Evolutionary conservation across 345 rosid species (phyloP).

Genomic region (Anacardium occidentale): DNA sequence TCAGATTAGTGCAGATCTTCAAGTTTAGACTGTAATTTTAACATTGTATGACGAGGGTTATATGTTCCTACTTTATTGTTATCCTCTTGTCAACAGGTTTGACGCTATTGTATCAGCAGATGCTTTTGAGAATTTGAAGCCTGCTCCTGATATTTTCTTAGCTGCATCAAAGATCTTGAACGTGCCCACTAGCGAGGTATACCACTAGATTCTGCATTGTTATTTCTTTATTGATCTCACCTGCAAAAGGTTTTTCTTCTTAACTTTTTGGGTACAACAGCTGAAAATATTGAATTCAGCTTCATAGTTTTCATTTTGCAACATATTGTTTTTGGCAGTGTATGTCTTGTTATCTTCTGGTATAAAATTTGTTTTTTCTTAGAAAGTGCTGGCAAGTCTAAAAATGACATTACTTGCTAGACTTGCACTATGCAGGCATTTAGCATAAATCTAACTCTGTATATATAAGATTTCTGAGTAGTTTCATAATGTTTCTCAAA

Average conservation of each 20-base stretch:
- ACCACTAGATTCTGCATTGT: not conserved
- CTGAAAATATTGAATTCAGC: not conserved
- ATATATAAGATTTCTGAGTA: no score
- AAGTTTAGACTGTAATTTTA: not conserved
- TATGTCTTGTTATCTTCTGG: not conserved
- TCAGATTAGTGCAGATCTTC: not conserved
- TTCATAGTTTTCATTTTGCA: not conserved
- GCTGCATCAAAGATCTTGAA: slow-evolving; percentile 83
- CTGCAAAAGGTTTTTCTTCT: not conserved
- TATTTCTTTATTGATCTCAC: not conserved
- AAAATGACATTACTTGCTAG: not conserved
- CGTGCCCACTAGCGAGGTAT: slow-evolving; percentile 79
- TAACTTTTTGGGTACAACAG: not conserved
- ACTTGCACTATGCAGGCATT: not conserved
- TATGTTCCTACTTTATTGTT: slow-evolving; percentile 21
- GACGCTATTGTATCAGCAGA: slow-evolving; percentile 98
- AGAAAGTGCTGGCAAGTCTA: not conserved
- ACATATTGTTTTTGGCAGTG: not conserved
- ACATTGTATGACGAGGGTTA: not conserved
- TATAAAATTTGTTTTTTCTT: not conserved
- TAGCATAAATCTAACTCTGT: not conserved
- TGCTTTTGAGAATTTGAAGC: slow-evolving; percentile 95
- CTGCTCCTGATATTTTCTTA: slow-evolving; percentile 96
- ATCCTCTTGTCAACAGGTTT: slow-evolving; percentile 53
- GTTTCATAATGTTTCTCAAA: not conserved